These are phyloP conservation scores for Geotrichum bryndzae DNA, from an alignment of 1,139 yeast species.

Conservation along the genomic window DNA sequence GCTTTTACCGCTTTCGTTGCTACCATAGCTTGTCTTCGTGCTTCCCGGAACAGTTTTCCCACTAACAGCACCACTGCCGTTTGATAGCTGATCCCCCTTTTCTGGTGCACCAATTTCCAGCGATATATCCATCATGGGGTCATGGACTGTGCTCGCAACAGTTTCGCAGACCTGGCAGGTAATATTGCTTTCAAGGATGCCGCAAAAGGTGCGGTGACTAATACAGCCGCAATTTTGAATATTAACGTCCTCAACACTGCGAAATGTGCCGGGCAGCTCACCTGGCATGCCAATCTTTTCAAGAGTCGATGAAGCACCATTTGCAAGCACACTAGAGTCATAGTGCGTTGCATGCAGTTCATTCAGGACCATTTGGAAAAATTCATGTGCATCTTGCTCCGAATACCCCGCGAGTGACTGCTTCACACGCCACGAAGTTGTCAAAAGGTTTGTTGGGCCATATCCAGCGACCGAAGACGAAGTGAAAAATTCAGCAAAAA, in stretches of 20 bases:
- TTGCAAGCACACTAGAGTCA: slow-evolving; percentile 12
- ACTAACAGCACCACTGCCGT: background rate
- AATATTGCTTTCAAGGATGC: slow-evolving; percentile 67
- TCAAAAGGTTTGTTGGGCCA: slow-evolving; percentile 67
- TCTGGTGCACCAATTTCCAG: slow-evolving; percentile 44
- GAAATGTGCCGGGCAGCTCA: slow-evolving; percentile 1
- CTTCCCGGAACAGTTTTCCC: slow-evolving; percentile 5
- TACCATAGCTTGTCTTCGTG: background rate
- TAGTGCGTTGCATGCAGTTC: slow-evolving; percentile 55
- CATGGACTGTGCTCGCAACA: slow-evolving; percentile 57
- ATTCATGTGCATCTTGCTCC: slow-evolving; percentile 97
- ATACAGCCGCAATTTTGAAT: slow-evolving; percentile 59
- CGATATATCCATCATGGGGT: slow-evolving; percentile 87
- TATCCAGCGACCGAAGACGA: slow-evolving; percentile 53
- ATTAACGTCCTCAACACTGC: slow-evolving; percentile 13
- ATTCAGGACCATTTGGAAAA: slow-evolving; percentile 83
- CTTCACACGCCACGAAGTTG: slow-evolving; percentile 80
- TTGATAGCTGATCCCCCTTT: background rate
- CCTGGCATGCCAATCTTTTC: background rate
- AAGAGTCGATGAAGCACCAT: slow-evolving; percentile 6
- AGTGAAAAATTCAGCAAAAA: slow-evolving; percentile 60
- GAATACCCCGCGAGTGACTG: slow-evolving; percentile 86
- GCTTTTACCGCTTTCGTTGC: background rate
- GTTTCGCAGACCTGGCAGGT: slow-evolving; percentile 64
- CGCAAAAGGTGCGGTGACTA: slow-evolving; percentile 73